phyloP scores from a whole-genome alignment of 2,329 filamentous ascomycete genomes.

The Bertia moriformis region DNA sequence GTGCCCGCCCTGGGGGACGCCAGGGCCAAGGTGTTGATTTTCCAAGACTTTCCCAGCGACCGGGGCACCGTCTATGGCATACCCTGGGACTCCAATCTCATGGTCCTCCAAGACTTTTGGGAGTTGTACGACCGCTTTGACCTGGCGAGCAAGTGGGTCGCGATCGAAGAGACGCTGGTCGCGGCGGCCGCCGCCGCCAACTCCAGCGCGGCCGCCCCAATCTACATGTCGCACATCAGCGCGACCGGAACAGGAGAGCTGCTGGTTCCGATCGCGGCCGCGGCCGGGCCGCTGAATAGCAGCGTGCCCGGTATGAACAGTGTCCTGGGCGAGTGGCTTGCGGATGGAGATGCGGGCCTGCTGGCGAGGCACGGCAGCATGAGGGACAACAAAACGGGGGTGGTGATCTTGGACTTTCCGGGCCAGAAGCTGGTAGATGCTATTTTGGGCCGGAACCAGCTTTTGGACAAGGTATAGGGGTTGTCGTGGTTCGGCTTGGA shows the following conservation, averaged over 20 bases:
- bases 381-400: no score
- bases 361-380: no score
- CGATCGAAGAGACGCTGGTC: constrained; percentile 23
- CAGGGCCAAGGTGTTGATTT: constrained; percentile 27
- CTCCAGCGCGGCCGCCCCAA: constrained; percentile 4
- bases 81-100: constrained; percentile 25
- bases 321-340: constrained; percentile 27
- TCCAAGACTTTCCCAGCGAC: constrained; percentile 23
- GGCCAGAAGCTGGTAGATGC: constrained; percentile 24
- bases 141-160: constrained; percentile 29
- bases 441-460: constrained; percentile 26
- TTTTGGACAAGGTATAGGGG: no score
- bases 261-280: constrained; percentile 31
- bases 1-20: constrained; percentile 28
- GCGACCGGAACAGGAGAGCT: constrained; percentile 31
- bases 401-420: constrained; percentile 33
- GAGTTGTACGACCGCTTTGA: constrained; percentile 24
- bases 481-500: no score
- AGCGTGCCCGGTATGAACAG: constrained; percentile 31
- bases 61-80: constrained; percentile 21
- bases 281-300: constrained; percentile 18
- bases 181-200: constrained; percentile 15
- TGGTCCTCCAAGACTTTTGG: constrained; percentile 31
- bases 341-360: constrained; percentile 1
- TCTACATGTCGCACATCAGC: constrained; percentile 30